Evolutionary conservation across 768 basidiomycete genomes (phyloP).

Genomic region (Paxillus involutus): DNA sequence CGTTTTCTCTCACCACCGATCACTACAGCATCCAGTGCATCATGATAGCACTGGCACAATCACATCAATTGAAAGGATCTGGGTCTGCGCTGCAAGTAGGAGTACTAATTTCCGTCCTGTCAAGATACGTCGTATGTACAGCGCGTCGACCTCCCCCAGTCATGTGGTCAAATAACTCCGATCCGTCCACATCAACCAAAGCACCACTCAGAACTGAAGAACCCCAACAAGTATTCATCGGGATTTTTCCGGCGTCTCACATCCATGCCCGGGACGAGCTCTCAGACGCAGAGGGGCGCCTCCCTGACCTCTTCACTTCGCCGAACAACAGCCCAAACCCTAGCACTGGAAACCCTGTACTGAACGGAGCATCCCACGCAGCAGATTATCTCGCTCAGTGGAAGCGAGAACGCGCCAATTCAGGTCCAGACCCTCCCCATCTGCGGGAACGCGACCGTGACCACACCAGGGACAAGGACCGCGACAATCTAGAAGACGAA

Average conservation of each 20-base stretch:
- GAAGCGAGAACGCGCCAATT: conserved; percentile 35
- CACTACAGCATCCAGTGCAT: no score
- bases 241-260: conserved; percentile 91
- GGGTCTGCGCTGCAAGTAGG: background rate
- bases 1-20: no score
- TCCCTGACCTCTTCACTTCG: conserved; percentile 71
- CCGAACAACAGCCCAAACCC: conserved; percentile 39
- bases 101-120: background rate
- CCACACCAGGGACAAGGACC: conserved; percentile 50
- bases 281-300: conserved; percentile 82
- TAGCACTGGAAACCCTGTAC: conserved; percentile 28
- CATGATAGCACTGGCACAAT: no score
- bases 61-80: no score
- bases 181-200: conserved; percentile 47
- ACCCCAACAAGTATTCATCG: conserved; percentile 86
- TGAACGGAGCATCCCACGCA: conserved; percentile 36
- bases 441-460: conserved; percentile 34
- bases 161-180: conserved; percentile 58
- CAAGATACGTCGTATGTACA: conserved; percentile 84
- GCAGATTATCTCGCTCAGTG: conserved; percentile 48
- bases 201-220: conserved; percentile 66
- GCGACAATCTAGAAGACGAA: conserved; percentile 57
- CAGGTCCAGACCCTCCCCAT: conserved; percentile 23
- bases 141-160: conserved; percentile 67
- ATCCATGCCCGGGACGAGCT: conserved; percentile 85